phyloP scores from a whole-genome alignment of 2,329 filamentous ascomycete species.

The Myriosclerotinia duriaeana region DNA sequence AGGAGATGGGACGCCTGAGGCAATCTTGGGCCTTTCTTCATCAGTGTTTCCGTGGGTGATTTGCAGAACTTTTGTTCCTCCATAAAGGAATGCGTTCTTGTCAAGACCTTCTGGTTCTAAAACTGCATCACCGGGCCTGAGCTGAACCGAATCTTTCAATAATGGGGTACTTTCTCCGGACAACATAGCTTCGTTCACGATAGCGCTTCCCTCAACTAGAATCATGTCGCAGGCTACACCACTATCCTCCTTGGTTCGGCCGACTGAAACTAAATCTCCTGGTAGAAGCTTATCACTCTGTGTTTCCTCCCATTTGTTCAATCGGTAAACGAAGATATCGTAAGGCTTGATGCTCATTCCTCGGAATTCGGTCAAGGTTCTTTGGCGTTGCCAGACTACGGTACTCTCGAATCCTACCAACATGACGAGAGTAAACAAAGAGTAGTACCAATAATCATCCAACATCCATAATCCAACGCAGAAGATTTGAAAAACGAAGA shows the following conservation, averaged over 20 bases:
- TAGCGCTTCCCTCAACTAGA: conserved; percentile 88
- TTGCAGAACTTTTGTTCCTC: conserved; percentile 95
- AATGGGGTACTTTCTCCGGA: conserved; percentile 97
- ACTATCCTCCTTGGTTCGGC: conserved; percentile 92
- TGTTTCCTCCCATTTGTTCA: conserved; percentile 83
- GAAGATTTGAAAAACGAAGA: conserved; percentile 99
- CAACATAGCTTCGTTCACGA: conserved; percentile 99
- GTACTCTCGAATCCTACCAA: conserved; percentile 96
- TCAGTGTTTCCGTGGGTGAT: conserved; percentile 82
- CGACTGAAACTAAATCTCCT: conserved; percentile 88
- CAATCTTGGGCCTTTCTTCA: conserved; percentile 68
- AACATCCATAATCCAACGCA: conserved; percentile 98
- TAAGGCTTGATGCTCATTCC: conserved; percentile 99
- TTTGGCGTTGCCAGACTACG: conserved; percentile 97
- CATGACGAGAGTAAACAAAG: conserved; percentile 98
- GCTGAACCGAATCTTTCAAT: conserved; percentile 91
- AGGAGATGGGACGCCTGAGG: conserved; percentile 75
- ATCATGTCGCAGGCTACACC: conserved; percentile 98
- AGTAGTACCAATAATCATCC: conserved; percentile 99
- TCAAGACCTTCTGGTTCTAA: conserved; percentile 90
- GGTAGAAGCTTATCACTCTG: conserved; percentile 90
- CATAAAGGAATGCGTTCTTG: conserved; percentile 95
- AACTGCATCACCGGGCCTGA: conserved; percentile 75
- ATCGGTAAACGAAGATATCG: conserved; percentile 84
- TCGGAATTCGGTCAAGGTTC: conserved; percentile 92